A percentile compares a stretch with the other conserved stretches of the same genome.
Conservation (phyloP, 352 stramenopile genomes). For the Plasmopara muralis region DNA sequence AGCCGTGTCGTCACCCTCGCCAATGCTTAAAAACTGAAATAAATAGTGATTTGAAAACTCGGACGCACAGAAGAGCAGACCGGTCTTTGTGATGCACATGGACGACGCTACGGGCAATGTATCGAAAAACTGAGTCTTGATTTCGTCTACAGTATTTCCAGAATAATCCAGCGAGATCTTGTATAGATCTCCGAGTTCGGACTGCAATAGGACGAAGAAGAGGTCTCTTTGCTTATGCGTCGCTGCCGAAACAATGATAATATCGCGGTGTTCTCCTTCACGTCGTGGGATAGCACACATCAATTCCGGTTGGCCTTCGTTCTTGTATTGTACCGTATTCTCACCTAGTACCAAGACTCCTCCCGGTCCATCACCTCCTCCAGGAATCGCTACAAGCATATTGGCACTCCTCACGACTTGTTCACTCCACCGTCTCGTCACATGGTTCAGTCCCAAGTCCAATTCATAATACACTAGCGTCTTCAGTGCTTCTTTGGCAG, state of each 20-base stretch:
- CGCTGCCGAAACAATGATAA: conserved; percentile 90
- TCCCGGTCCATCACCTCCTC: conserved; percentile 74
- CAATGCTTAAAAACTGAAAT: conserved; percentile 97
- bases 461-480: conserved; percentile 98
- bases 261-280: conserved; percentile 67
- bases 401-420: conserved; percentile 87
- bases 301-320: conserved; percentile 86
- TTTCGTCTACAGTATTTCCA: conserved; percentile 68
- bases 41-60: conserved; percentile 98
- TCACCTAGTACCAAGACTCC: conserved; percentile 96
- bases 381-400: conserved; percentile 88
- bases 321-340: conserved; percentile 96
- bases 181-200: conserved; percentile 97
- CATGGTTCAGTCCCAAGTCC: conserved; percentile 98
- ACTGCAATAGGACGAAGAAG: conserved; percentile 98
- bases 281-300: conserved; percentile 71
- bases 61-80: conserved; percentile 93
- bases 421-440: conserved; percentile 94
- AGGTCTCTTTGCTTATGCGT: conserved; percentile 93
- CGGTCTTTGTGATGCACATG: conserved; percentile 97
- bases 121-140: conserved; percentile 94
- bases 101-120: conserved; percentile 91
- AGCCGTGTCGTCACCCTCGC: conserved; percentile 85
- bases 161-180: conserved; percentile 94
- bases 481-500: conserved; percentile 80